phyloP scores from a whole-genome alignment of 2,329 filamentous ascomycete species.

The Aspergillus luchuensis region DNA sequence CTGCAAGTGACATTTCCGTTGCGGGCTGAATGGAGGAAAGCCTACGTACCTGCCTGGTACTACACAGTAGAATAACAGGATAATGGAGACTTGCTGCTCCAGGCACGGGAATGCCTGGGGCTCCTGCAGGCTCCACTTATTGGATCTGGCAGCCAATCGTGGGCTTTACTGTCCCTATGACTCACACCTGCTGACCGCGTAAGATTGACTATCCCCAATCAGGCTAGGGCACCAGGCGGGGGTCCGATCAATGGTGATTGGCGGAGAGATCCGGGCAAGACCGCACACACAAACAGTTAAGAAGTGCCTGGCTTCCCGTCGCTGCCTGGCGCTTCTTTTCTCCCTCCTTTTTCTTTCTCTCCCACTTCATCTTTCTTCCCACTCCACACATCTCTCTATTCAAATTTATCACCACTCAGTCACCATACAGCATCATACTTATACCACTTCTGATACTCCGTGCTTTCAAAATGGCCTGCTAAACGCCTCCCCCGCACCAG shows the following conservation, averaged over 20 bases:
- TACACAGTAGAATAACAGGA: background rate
- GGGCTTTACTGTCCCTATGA: constrained; percentile 27
- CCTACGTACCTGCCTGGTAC: background rate
- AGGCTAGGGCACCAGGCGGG: constrained; percentile 20
- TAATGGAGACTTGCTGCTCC: constrained; percentile 1
- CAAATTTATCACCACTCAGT: constrained; percentile 15
- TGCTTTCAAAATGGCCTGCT: constrained; percentile 45
- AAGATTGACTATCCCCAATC: constrained; percentile 6
- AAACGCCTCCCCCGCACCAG: constrained; percentile 34
- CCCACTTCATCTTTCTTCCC: constrained; percentile 15
- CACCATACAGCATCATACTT: constrained; percentile 23
- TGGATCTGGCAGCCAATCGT: constrained; percentile 30
- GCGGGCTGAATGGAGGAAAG: background rate
- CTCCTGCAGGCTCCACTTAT: constrained; percentile 7
- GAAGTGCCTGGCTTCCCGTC: constrained; percentile 43
- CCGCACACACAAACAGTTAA: constrained; percentile 32
- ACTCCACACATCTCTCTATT: constrained; percentile 12
- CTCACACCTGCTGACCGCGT: constrained; percentile 39
- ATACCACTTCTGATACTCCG: constrained; percentile 22
- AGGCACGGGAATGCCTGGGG: constrained; percentile 19
- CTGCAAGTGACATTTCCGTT: constrained; percentile 1
- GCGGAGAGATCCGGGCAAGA: constrained; percentile 21
- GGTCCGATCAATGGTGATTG: constrained; percentile 27
- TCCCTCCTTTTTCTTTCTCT: constrained; percentile 17
- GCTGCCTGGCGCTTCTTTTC: constrained; percentile 38